A percentile compares a stretch with the other conserved stretches of the same genome.
Conservation (phyloP, 192 early-diverging fungal genomes). For the Diversispora eburnea region DNA sequence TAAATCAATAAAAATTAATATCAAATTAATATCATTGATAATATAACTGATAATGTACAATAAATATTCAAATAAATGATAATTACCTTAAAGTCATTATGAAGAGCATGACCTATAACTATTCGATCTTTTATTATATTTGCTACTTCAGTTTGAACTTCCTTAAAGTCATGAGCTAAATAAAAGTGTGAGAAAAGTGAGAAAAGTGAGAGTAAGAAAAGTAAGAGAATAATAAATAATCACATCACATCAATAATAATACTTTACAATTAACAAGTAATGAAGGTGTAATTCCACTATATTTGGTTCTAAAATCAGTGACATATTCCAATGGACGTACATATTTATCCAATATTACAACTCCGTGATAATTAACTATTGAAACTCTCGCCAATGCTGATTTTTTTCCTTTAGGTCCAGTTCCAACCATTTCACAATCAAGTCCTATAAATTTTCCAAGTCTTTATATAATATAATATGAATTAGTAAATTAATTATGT, state of each 20-base stretch:
- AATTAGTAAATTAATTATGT: not conserved
- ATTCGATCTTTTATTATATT: slow-evolving; percentile 81
- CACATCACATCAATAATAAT: not conserved
- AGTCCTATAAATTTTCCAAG: slow-evolving; percentile 89
- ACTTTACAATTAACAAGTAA: slow-evolving; percentile 42
- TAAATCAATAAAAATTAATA: not conserved
- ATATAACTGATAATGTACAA: too few species aligned
- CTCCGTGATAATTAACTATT: slow-evolving; percentile 92
- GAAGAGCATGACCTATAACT: slow-evolving; percentile 86
- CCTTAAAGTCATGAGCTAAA: slow-evolving; percentile 64
- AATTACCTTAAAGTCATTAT: slow-evolving; percentile 72
- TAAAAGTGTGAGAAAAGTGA: slow-evolving; percentile 13
- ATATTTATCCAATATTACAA: slow-evolving; percentile 77
- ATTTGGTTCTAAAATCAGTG: slow-evolving; percentile 89
- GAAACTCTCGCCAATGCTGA: slow-evolving; percentile 91
- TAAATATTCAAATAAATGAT: too few species aligned
- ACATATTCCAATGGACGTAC: slow-evolving; percentile 80
- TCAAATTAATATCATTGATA: not conserved
- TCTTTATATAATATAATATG: slow-evolving; percentile 13
- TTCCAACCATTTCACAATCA: slow-evolving; percentile 99
- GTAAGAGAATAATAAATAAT: not conserved
- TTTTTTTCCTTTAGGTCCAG: slow-evolving; percentile 72
- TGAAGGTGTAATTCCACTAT: slow-evolving; percentile 87
- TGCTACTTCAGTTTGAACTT: slow-evolving; percentile 77
- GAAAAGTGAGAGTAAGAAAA: not conserved